A percentile compares a stretch with the other conserved stretches of the same genome.
These are phyloP conservation scores for Cicer chorassanicum DNA, from an alignment of 306 rosid species.

Conservation along the genomic window DNA sequence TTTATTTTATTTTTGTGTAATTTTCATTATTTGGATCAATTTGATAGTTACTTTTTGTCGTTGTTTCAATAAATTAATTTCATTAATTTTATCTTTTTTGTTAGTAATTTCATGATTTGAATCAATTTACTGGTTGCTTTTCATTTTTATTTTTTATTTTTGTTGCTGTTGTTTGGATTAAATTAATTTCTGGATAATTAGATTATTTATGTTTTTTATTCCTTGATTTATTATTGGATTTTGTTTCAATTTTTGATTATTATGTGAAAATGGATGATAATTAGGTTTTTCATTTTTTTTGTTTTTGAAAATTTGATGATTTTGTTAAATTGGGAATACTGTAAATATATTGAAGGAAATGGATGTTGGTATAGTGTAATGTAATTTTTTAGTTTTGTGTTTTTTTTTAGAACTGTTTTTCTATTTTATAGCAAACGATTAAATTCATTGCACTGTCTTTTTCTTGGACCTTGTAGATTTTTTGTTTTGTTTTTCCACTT, in stretches of 20 bases:
- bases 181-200: background rate
- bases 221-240: background rate
- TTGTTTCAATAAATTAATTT: background rate
- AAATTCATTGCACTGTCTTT: slow-evolving; percentile 21
- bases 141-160: background rate
- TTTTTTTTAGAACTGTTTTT: background rate
- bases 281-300: background rate
- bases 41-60: background rate
- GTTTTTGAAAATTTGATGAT: background rate
- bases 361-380: slow-evolving; percentile 2
- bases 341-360: background rate
- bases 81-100: background rate
- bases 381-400: slow-evolving; percentile 8
- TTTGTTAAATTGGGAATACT: background rate
- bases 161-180: background rate
- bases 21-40: slow-evolving; percentile 15
- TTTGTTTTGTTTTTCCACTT: slow-evolving; percentile 9
- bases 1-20: background rate
- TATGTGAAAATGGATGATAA: background rate
- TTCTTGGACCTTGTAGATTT: slow-evolving; percentile 28
- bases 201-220: background rate
- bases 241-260: slow-evolving; percentile 16
- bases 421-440: background rate
- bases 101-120: background rate
- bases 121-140: background rate